Base-by-base conservation (phyloP, 2,329 filamentous ascomycete genomes). In the Dryadomyces quercus-mongolicae region DNA sequence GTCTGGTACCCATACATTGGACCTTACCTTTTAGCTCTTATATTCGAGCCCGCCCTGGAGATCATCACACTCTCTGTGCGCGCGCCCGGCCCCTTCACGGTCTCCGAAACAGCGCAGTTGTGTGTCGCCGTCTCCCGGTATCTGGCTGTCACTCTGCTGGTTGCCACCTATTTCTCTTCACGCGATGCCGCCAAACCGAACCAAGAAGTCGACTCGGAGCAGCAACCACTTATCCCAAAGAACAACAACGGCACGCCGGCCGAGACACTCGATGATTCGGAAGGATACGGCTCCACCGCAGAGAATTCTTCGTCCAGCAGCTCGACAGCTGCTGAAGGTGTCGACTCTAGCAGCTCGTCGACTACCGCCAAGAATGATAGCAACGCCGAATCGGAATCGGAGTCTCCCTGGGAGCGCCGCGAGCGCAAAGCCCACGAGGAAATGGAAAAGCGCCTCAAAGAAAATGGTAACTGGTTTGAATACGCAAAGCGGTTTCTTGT, bases 391-490 rank as follows among this genome's bases (percentile, higher is more conserved):
- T 52, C 68, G 70, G 52, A 66, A 64, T 16, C 71, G 1, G 80
- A 85, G 61, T 80, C 68, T 62, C 75, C 64, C 46, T 84, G 71
- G 75, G 76, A 74, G 64, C 75, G 69, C 55, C 73, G 67, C 49
- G 71, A 78, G 62, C 72, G 77, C 44, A 73, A 73, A 63, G 77
- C 69, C 50, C 78, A 71, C 64, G 82, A 76, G 66, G 77, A 69
- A 58, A 84, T 80, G 71, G 72, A 81, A 58, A 84, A 88, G 66
- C 79, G 84, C 2, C 74, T 90, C n/a, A 76, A 84, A 63, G 80
- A 85, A 59, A 80, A 85, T 56, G 87, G 87, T 1, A 88, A 82
- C 59, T 92, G 86, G 86, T 76, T 87, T 60, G 78, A 80, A 46
- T 93, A 93, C 62, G 73, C 84, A 31, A 88, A 85, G 63, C 80